Evolutionary conservation across 2,329 filamentous ascomycete genomes (phyloP), one percentile per base, ranked within the genome.

Genomic region (Colletotrichum sp.): DNA sequence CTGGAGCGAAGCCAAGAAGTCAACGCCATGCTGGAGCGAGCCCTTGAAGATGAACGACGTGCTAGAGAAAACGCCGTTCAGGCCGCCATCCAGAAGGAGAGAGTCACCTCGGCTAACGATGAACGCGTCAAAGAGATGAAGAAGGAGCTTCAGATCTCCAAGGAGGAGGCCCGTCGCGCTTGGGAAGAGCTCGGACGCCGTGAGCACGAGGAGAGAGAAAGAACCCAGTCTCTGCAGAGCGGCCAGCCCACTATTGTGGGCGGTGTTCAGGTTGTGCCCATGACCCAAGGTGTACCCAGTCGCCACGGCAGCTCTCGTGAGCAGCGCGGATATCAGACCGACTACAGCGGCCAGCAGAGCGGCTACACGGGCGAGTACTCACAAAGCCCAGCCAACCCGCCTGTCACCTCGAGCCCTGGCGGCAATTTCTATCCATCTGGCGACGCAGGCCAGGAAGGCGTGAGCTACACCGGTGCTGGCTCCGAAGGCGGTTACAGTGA

Each of bases 111-210:
- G 48, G 92, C 92, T 81, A 91, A 92, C 0, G 93, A 98, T 79
- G 95, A 95, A 81, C 90, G 95, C 79, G 90, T 98, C n/a, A 89
- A 90, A 18, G 97, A 99, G 84, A 96, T 98, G 94, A 94, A 94
- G 80, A 95, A 97, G 78, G 97, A 99, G 85, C 89, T 99, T 52
- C 92, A 94, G 80, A 99, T 99, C 77, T 98, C 96, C 52, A 98
- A 98, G 82, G 96, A 98, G 80, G 97, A 99, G 85, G 96, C 97
- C 10, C 93, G 96, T 43, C 92, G 97, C 73, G 97, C 97, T 2
- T 99, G 97, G 97, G 97, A 99, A 86, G 97, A 99, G 84, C 91
- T 99, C 2, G 97, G 97, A 28, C 92, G 96, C 68, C 92, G 96
- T 68, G 97, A 99, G 84, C 95, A 98, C 82, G 95, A 98, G 84